Conservation (phyloP, 2,329 filamentous ascomycete genomes). For the Thelonectria blattea region DNA sequence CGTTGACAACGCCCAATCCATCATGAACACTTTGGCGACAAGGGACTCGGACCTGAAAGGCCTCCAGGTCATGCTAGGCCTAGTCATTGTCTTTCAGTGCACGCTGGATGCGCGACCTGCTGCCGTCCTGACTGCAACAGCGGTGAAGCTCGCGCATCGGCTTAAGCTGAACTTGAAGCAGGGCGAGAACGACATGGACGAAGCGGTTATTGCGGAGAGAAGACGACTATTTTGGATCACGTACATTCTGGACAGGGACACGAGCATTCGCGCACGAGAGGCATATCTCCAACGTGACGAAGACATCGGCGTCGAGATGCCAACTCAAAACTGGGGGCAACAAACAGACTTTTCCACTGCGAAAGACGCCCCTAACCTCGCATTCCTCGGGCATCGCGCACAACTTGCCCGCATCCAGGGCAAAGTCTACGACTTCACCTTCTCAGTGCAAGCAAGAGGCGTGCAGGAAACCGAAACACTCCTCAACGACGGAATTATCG, state of each 20-base stretch:
- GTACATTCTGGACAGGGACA: conserved; percentile 18
- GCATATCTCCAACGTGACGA: conserved; percentile 19
- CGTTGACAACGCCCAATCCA: neutral
- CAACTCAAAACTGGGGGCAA: neutral
- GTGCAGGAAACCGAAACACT: neutral
- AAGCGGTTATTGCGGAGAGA: neutral
- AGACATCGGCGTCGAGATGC: conserved; percentile 13
- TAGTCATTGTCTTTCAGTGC: neutral
- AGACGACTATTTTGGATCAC: conserved; percentile 18
- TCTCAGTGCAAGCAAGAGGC: neutral
- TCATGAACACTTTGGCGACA: conserved; percentile 16
- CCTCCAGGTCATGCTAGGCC: conserved; percentile 14
- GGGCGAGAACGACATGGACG: neutral
- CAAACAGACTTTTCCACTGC: too few relatives aligned
- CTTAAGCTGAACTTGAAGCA: neutral
- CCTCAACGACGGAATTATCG: neutral
- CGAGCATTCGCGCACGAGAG: neutral
- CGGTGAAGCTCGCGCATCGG: conserved; percentile 18
- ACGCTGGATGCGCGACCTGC: conserved; percentile 6
- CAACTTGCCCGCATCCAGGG: conserved; percentile 12
- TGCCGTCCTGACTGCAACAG: neutral
- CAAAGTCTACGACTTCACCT: conserved; percentile 19
- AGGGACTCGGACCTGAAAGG: conserved; percentile 1
- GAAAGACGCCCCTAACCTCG: neutral
- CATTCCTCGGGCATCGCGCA: neutral